A percentile compares a stretch with the other conserved stretches of the same genome.
phyloP scores from a whole-genome alignment of 1,284 basidiomycete species.

The Afroboletus lepidellus region DNA sequence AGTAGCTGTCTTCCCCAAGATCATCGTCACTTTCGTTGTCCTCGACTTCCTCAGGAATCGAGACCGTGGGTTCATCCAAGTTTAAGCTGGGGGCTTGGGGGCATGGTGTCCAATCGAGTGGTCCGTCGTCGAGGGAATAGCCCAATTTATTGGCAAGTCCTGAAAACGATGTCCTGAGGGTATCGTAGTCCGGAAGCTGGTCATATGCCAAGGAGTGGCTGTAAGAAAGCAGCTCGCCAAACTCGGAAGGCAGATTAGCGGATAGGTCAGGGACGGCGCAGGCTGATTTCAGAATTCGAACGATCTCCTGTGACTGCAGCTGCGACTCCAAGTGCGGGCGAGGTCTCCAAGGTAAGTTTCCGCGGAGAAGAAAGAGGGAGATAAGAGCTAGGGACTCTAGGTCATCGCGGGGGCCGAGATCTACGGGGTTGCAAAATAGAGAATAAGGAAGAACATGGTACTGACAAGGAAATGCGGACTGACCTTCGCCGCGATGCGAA shows the following conservation, averaged over 20 bases:
- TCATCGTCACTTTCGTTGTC: neutral
- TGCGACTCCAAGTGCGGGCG: neutral
- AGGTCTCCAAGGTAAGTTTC: constrained; percentile 5
- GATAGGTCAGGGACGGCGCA: neutral
- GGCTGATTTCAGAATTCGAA: constrained; percentile 1
- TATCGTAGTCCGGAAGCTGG: constrained; percentile 3
- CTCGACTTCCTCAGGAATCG: neutral
- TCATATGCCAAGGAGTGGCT: neutral
- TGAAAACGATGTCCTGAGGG: neutral
- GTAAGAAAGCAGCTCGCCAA: constrained; percentile 3
- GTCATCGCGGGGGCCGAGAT: constrained; percentile 2
- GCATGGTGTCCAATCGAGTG: constrained; percentile 4
- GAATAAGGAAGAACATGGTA: neutral
- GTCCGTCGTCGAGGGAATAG: neutral
- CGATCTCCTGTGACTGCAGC: constrained; percentile 1
- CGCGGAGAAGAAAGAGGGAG: constrained; percentile 4
- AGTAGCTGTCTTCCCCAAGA: neutral
- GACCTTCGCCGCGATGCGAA: neutral
- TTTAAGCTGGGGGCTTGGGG: neutral
- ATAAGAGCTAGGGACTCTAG: constrained; percentile 1
- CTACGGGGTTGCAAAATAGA: neutral
- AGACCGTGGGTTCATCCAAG: neutral
- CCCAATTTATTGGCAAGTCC: neutral
- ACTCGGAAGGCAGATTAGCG: neutral
- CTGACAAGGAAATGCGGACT: neutral